Base-by-base conservation (phyloP, 495 filamentous ascomycete species). In the Lepidopterella palustris region DNA sequence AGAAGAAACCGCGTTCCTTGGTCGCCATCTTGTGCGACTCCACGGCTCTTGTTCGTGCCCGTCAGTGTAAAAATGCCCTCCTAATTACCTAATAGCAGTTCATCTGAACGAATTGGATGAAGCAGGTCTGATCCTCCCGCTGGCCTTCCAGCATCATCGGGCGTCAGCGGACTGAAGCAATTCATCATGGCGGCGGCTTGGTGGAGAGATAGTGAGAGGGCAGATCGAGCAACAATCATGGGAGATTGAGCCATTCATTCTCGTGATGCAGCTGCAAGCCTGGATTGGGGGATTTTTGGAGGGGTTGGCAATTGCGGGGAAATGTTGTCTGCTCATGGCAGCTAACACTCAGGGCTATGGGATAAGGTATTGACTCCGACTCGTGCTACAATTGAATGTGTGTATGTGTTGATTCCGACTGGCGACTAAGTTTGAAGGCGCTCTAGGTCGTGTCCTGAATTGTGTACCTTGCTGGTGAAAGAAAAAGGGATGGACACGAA, bases 71-170 rank as follows among this genome's bases (percentile, higher is more conserved):
- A 42, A 42, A 11, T 18, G 3, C 10, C 35, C 18, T 18, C 15
- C 15, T 8, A 51, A 51, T 51, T 51, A 51, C 47, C 47, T 51
- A 51, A 51, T 51, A 51, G 47, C 35, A 15, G 47, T 21, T 21
- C 15, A 18, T 10, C 35, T 11, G 35, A 18, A 42, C 35, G 35
- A 42, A 42, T 42, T 42, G 35, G 35, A 42, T 11, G 35, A 18
- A 18, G 3, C 35, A 15, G 35, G 35, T 25, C 21, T 21, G 24
- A 25, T 24, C 47, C 47, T 2, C 3, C 13, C n/a, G 6, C 15
- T 24, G 3, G 24, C 10, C 35, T 51, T 51, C 47, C 26, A 25
- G 23, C 47, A 51, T 51, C 47, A n/a, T 51, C 21, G 13, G 47
- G 23, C 47, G 35, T 18, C 35, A 42, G 13, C 35, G 13, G 13